Conservation (phyloP, 208 protist species). For the Phytomonas francai region DNA sequence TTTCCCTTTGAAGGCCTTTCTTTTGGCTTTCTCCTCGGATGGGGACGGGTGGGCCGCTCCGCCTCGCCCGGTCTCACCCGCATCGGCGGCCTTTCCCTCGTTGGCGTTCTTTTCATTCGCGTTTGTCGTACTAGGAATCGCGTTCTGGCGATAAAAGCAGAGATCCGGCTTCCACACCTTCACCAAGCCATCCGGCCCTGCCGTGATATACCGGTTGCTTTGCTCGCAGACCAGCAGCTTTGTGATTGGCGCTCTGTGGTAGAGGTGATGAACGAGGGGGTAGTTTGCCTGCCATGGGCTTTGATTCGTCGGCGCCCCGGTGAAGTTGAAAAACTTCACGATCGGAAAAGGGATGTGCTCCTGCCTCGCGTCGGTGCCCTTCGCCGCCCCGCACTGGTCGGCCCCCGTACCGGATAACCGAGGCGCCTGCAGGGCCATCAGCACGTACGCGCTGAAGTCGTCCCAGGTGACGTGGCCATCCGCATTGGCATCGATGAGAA, state of each 20-base stretch:
- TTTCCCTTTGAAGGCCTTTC: not conserved
- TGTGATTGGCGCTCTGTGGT: conserved; percentile 63
- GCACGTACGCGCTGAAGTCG: conserved; percentile 43
- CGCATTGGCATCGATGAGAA: conserved; percentile 50
- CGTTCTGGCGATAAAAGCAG: not conserved
- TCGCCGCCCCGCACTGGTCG: not conserved
- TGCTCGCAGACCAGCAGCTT: conserved; percentile 44
- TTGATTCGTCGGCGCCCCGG: conserved; percentile 33
- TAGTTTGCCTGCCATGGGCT: conserved; percentile 55
- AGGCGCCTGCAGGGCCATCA: conserved; percentile 25
- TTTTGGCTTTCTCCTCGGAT: not conserved
- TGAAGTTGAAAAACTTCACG: conserved; percentile 24
- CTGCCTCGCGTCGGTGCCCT: not conserved
- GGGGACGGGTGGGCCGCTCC: not conserved
- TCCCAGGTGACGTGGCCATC: conserved; percentile 62
- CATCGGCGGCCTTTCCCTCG: not conserved
- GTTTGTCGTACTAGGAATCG: conserved; percentile 23
- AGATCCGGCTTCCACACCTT: conserved; percentile 76
- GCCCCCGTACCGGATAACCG: too few species aligned
- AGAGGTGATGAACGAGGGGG: conserved; percentile 69
- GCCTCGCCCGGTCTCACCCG: conserved; percentile 1
- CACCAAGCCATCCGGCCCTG: conserved; percentile 64
- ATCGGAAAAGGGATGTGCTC: conserved; percentile 4
- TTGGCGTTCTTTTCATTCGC: not conserved
- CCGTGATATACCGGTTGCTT: conserved; percentile 62